A percentile compares a stretch with the other conserved stretches of the same genome.
phyloP scores from a whole-genome alignment of 805 yeast species.

The Isabelozyma gotoi region DNA sequence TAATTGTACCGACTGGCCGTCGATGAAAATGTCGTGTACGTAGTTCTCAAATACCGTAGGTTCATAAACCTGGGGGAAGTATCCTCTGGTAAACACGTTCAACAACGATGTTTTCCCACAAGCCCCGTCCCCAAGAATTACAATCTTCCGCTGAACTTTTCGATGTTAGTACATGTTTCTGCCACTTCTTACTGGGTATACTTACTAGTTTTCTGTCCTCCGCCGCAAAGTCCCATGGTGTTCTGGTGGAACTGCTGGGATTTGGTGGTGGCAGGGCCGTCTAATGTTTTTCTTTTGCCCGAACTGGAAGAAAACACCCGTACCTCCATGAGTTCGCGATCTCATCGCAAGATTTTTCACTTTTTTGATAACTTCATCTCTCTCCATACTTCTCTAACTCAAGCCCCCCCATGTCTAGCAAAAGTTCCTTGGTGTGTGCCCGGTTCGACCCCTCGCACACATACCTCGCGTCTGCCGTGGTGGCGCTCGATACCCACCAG shows the following conservation, averaged over 20 bases:
- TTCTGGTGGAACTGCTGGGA: too few relatives aligned
- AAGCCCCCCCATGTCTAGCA: conserved; percentile 12
- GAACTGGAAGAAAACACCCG: too few relatives aligned
- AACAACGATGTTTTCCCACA: conserved; percentile 95
- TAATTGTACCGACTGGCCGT: conserved; percentile 86
- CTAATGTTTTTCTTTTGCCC: too few relatives aligned
- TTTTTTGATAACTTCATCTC: too few relatives aligned
- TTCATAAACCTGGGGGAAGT: conserved; percentile 96
- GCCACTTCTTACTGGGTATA: conserved; percentile 8
- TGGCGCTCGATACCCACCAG: conserved; percentile 70
- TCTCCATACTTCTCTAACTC: too few relatives aligned
- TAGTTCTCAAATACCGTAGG: conserved; percentile 98
- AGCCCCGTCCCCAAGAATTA: conserved; percentile 96
- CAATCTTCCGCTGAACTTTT: conserved; percentile 83
- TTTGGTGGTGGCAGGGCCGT: too few relatives aligned
- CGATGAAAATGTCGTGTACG: conserved; percentile 95
- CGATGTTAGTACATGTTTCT: conserved; percentile 9
- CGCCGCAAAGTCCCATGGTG: conserved; percentile 44
- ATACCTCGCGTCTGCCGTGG: conserved; percentile 61
- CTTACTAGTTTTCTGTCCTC: conserved; percentile 43
- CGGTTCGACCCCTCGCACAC: conserved; percentile 64
- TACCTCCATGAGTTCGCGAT: background rate
- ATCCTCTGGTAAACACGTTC: conserved; percentile 95
- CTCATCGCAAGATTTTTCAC: background rate
- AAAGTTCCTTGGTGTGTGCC: conserved; percentile 37